Conservation (phyloP, 2,329 filamentous ascomycete genomes). For the Dryadomyces quercivorus region DNA sequence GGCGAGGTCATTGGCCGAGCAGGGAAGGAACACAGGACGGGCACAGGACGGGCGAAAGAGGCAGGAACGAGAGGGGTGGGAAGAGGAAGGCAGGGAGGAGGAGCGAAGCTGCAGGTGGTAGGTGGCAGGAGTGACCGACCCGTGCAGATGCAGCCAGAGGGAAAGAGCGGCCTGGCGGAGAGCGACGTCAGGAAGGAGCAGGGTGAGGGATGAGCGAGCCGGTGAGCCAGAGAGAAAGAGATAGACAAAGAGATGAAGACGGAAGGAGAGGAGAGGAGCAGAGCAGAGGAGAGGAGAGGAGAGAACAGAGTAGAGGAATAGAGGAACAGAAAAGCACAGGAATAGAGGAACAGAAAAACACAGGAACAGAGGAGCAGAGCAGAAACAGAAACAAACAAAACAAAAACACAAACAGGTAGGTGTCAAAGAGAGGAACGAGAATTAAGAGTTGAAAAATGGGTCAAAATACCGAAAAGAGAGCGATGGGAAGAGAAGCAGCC, state of each 20-base stretch:
- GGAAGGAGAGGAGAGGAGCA: background rate
- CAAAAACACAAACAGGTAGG: too few relatives aligned
- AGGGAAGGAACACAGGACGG: background rate
- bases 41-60: background rate
- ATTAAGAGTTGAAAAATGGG: background rate
- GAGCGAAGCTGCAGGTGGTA: background rate
- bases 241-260: background rate
- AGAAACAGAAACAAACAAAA: too few relatives aligned
- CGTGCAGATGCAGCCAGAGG: background rate
- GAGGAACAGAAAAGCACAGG: too few relatives aligned
- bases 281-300: background rate
- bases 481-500: background rate
- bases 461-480: background rate
- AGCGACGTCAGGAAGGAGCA: background rate
- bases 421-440: background rate
- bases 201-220: background rate
- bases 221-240: background rate
- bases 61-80: background rate
- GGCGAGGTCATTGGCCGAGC: background rate
- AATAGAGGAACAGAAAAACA: too few relatives aligned
- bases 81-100: background rate
- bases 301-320: background rate
- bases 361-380: too few relatives aligned
- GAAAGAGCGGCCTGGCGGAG: background rate
- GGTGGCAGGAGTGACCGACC: background rate